A percentile compares a stretch with the other conserved stretches of the same genome.
phyloP scores from a whole-genome alignment of 139 green algal species.

The Coccomyxa sp. region DNA sequence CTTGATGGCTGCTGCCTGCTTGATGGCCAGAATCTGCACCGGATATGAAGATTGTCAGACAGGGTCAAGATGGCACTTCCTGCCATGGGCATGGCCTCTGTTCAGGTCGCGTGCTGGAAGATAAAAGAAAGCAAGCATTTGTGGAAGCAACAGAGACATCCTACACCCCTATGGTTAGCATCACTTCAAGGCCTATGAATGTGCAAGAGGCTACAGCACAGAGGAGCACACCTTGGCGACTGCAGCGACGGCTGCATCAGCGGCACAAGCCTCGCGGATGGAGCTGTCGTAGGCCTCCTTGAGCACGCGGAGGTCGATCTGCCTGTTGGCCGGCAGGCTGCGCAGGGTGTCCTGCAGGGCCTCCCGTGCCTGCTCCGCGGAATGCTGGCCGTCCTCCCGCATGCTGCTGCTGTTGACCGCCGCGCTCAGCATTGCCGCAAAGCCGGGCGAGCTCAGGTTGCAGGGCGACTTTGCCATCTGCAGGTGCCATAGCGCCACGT shows the following conservation, averaged over 20 bases:
- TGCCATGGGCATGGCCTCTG: too few species aligned
- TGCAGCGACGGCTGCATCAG: conserved; percentile 47
- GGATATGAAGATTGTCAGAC: background rate
- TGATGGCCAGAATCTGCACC: conserved; percentile 40
- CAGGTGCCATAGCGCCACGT: too few species aligned
- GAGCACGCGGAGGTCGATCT: background rate
- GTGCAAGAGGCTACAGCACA: background rate
- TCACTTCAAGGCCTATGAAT: background rate
- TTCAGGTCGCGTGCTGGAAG: background rate
- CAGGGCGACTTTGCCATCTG: too few species aligned
- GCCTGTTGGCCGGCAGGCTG: background rate
- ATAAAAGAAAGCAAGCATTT: background rate
- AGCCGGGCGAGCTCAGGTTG: too few species aligned
- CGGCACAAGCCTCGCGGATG: conserved; percentile 21
- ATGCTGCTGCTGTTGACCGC: too few species aligned
- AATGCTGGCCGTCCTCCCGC: background rate
- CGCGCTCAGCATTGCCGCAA: background rate
- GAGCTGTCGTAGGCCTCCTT: conserved; percentile 23
- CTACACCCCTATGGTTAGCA: background rate
- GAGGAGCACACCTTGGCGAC: conserved; percentile 30
- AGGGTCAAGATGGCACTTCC: too few species aligned
- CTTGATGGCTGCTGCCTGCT: conserved; percentile 37
- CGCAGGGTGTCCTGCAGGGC: background rate
- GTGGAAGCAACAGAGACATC: background rate
- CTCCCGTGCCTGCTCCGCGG: conserved; percentile 11